Conservation (phyloP, 2,329 filamentous ascomycete genomes). For the Ophiosphaerella narmari region DNA sequence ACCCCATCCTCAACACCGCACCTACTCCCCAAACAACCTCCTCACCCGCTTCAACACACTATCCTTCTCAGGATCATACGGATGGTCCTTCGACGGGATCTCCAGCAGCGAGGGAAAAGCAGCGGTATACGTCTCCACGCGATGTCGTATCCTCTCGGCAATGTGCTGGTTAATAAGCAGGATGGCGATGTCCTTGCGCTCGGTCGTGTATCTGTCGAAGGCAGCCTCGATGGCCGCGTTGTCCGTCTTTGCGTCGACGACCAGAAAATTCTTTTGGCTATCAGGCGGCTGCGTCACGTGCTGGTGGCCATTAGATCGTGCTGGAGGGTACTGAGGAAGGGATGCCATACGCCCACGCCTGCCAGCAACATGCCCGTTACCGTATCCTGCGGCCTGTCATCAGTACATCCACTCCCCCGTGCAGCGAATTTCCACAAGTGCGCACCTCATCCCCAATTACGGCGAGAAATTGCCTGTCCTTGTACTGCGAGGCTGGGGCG, state of each 20-base stretch:
- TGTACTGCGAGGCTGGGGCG: constrained; percentile 63
- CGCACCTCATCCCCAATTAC: constrained; percentile 94
- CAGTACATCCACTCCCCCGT: constrained; percentile 8
- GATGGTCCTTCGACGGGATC: constrained; percentile 98
- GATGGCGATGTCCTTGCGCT: constrained; percentile 96
- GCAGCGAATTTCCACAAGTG: neutral
- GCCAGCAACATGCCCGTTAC: constrained; percentile 94
- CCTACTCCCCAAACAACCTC: constrained; percentile 72
- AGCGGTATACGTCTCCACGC: constrained; percentile 88
- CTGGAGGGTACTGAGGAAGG: neutral
- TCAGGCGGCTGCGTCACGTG: constrained; percentile 90
- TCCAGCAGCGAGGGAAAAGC: constrained; percentile 96
- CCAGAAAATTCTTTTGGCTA: constrained; percentile 95
- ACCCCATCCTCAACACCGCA: neutral
- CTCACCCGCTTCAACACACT: constrained; percentile 89
- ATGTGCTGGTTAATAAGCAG: constrained; percentile 98
- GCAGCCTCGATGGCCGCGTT: constrained; percentile 83
- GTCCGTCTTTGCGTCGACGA: constrained; percentile 94
- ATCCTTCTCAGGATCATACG: constrained; percentile 98
- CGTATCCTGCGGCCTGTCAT: constrained; percentile 69
- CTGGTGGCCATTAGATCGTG: constrained; percentile 53
- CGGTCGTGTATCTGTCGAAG: constrained; percentile 84
- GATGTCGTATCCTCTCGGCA: constrained; percentile 89
- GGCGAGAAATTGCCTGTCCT: constrained; percentile 91
- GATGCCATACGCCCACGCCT: constrained; percentile 78